phyloP scores from a whole-genome alignment of 441 rosid species.

The Pelargonium myrrhifolium region DNA sequence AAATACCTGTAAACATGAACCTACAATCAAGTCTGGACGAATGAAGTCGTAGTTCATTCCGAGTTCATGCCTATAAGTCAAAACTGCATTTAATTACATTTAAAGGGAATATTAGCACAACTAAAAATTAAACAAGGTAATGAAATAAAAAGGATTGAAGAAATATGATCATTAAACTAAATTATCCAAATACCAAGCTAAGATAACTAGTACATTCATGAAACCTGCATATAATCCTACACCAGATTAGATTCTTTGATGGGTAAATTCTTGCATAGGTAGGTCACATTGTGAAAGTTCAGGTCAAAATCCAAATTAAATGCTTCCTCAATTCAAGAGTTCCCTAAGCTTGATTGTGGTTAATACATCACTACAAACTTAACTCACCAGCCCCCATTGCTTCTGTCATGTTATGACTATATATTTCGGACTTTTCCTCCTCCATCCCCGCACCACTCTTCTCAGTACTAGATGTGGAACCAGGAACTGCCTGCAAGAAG shows the following conservation, averaged over 20 bases:
- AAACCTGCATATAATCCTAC: neutral
- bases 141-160: neutral
- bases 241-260: neutral
- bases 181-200: neutral
- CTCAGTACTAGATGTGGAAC: slow-evolving; percentile 54
- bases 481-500: slow-evolving; percentile 51
- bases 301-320: neutral
- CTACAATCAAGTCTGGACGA: slow-evolving; percentile 79
- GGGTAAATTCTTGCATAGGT: neutral
- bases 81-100: slow-evolving; percentile 44
- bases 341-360: neutral
- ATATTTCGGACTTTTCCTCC: slow-evolving; percentile 67
- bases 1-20: slow-evolving; percentile 86
- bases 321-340: neutral
- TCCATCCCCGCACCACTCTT: slow-evolving; percentile 36
- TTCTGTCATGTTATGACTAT: slow-evolving; percentile 84
- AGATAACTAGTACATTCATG: neutral
- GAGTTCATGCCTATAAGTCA: slow-evolving; percentile 84
- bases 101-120: slow-evolving; percentile 9
- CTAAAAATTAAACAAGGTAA: neutral
- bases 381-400: slow-evolving; percentile 95
- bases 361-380: neutral
- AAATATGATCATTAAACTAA: neutral
- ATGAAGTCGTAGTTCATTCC: slow-evolving; percentile 89
- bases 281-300: neutral